Conservation (phyloP, 139 green algal species). For the Pseudopediastrum boryanum region DNA sequence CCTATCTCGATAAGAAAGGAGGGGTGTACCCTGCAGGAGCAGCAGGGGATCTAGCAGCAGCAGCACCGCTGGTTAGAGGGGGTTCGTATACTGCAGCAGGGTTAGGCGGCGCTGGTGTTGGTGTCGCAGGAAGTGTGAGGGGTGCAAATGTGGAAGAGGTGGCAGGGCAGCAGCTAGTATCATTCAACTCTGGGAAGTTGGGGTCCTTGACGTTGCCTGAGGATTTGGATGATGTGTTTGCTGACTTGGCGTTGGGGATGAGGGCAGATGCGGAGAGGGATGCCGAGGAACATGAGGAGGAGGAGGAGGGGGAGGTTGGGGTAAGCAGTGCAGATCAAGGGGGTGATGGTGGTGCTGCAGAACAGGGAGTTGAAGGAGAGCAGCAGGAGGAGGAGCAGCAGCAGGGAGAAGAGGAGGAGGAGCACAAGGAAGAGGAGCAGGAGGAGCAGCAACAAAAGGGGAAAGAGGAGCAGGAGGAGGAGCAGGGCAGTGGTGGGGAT, state of each 20-base stretch:
- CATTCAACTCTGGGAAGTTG: too few relatives aligned
- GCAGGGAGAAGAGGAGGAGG: not conserved
- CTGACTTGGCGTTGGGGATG: conserved; percentile 13
- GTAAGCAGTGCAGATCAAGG: not conserved
- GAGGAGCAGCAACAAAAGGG: conserved; percentile 3
- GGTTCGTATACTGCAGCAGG: too few relatives aligned
- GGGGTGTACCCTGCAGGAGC: conserved; percentile 25
- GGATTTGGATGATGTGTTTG: conserved; percentile 52
- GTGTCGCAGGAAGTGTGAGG: too few relatives aligned
- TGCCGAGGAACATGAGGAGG: not conserved
- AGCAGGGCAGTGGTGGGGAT: not conserved
- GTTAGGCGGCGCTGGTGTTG: too few relatives aligned
- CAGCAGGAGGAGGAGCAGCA: not conserved
- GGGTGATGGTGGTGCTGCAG: conserved; percentile 23
- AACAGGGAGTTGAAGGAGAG: too few relatives aligned
- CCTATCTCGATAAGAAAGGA: conserved; percentile 27
- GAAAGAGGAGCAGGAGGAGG: not conserved
- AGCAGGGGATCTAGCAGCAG: not conserved
- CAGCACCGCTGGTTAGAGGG: not conserved
- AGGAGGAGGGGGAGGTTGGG: not conserved
- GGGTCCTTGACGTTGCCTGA: conserved; percentile 42
- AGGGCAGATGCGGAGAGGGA: not conserved
- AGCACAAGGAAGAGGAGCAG: too few relatives aligned
- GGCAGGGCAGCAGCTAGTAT: too few relatives aligned
- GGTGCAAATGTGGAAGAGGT: too few relatives aligned